Evolutionary conservation across 345 rosid species (phyloP), one percentile per base, ranked within the genome.

Genomic region (Kandelia obovata): DNA sequence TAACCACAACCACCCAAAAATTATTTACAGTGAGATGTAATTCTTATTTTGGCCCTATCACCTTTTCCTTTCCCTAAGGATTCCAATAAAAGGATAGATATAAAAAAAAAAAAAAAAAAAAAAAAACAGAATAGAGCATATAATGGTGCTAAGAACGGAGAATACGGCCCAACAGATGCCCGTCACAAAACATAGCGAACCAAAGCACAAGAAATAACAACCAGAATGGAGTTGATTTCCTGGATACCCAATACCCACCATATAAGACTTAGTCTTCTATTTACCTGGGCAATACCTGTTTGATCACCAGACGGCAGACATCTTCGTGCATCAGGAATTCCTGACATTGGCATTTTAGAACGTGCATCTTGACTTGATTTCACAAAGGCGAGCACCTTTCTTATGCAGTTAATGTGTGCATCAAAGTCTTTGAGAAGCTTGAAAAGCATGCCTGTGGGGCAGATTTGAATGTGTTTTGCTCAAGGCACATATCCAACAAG

Each of bases 341-440:
- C 53, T 58, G 65, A 67, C 35, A 66, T 47, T 51, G 32, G 15
- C 26, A 62, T 62, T 46, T n/a, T 28, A 13, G 25, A 51, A 70
- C 52, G 35, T 53, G 66, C 71, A 65, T 19, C 37, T 35, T 56
- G 53, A 68, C 35, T 28, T 47, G 0, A 52, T 62, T 20, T 68
- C 70, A 39, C n/a, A 57, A 67, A 51, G 39, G 60, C 59, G 11
- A 58, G 35, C 61, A 9, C 20, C 28, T 16, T 31, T 43, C 71
- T 61, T 25, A 39, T 23, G 10, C 55, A 49, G 51, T 2, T 37
- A 51, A 67, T 37, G 56, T n/a, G 72, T 23, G 32, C 28, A 26
- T 37, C 58, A 35, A 53, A 34, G 58, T 64, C 63, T 68, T 68
- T 17, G 63, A 71, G 79, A 56, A 58, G 64, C 62, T 63, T 69